Conservation (phyloP, 2,329 filamentous ascomycete genomes). For the Xylaria sp. region DNA sequence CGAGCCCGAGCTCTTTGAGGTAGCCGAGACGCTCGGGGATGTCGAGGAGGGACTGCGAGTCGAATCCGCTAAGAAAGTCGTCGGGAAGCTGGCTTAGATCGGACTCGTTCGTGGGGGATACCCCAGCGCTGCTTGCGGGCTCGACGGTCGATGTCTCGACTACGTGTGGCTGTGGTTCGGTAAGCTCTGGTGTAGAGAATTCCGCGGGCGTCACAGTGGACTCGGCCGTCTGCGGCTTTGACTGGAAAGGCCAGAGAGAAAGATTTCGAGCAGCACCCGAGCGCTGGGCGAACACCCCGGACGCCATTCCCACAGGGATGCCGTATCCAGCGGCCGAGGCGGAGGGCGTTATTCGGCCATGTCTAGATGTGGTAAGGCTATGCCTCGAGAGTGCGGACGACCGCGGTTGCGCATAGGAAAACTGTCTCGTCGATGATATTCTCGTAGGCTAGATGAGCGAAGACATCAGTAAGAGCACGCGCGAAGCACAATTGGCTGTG, state of each 20-base stretch:
- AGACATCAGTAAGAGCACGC: slow-evolving; percentile 6
- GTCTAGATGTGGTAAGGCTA: slow-evolving; percentile 21
- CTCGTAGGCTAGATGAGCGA: slow-evolving; percentile 26
- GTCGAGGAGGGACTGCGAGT: slow-evolving; percentile 50
- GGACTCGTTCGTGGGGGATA: slow-evolving; percentile 17
- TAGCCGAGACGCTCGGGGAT: slow-evolving; percentile 82
- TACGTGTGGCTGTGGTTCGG: slow-evolving; percentile 20
- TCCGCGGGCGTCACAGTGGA: slow-evolving; percentile 26
- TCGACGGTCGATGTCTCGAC: slow-evolving; percentile 9
- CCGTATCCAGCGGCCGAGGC: slow-evolving; percentile 5
- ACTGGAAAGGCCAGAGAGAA: slow-evolving; percentile 42
- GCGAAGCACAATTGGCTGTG: not conserved
- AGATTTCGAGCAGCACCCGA: slow-evolving; percentile 40
- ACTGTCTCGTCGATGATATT: slow-evolving; percentile 30
- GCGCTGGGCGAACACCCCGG: slow-evolving; percentile 38
- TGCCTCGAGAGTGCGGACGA: slow-evolving; percentile 31
- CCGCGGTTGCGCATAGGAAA: slow-evolving; percentile 34
- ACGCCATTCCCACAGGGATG: slow-evolving; percentile 20
- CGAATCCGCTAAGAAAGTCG: slow-evolving; percentile 18
- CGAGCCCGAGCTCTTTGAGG: slow-evolving; percentile 79
- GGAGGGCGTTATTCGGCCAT: slow-evolving; percentile 26
- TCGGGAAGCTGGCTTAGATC: slow-evolving; percentile 33
- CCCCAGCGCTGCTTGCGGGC: not conserved
- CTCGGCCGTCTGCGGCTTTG: slow-evolving; percentile 20
- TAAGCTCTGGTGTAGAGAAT: slow-evolving; percentile 15